Evolutionary conservation across 2,329 filamentous ascomycete species (phyloP).

Genomic region (Ascochyta viciae-villosae): DNA sequence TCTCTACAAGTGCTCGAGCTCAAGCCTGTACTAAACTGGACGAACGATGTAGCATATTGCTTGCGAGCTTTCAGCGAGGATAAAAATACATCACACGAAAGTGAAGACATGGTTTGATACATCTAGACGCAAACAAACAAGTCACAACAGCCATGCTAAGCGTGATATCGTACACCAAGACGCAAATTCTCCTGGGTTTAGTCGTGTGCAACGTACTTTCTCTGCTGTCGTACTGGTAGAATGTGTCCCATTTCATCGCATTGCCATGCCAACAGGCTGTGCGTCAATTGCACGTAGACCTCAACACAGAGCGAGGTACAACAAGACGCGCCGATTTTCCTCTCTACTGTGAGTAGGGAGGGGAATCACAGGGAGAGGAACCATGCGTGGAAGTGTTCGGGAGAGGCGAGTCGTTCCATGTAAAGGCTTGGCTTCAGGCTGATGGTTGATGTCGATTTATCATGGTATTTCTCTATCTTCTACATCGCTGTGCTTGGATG

Average conservation of each 20-base stretch:
- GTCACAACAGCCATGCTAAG: no score
- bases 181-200: no score
- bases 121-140: no score
- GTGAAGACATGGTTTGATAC: no score
- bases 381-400: constrained; percentile 3
- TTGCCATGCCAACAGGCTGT: background rate
- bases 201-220: background rate
- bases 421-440: background rate
- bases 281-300: background rate
- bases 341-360: background rate
- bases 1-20: no score
- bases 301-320: no score
- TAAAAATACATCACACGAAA: no score
- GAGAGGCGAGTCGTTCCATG: background rate
- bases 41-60: no score
- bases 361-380: background rate
- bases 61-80: no score
- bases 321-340: no score
- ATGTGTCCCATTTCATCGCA: background rate
- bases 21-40: no score
- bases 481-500: background rate
- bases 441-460: background rate
- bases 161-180: no score
- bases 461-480: constrained; percentile 16
- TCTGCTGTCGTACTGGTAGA: background rate